These are phyloP conservation scores for Acanthamoeba triangularis DNA, from an alignment of 208 protist genomes.

Conservation along the genomic window DNA sequence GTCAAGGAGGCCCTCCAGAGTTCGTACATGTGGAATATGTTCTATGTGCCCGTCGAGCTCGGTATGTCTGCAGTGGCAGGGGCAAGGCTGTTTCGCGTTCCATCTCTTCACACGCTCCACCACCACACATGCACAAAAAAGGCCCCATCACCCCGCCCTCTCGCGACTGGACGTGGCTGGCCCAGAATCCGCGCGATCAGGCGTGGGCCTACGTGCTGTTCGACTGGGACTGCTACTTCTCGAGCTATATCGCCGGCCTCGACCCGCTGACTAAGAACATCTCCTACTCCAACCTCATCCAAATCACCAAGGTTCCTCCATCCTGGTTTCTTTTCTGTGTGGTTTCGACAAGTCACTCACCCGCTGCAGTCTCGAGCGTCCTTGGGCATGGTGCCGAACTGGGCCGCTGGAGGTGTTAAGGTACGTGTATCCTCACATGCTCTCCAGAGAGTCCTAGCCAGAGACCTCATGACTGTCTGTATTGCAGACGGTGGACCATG, in stretches of 20 bases:
- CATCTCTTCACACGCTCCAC: neutral
- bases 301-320: constrained; percentile 51
- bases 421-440: neutral
- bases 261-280: constrained; percentile 56
- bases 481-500: neutral
- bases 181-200: neutral
- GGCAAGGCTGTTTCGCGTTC: too few species aligned
- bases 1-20: neutral
- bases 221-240: constrained; percentile 50
- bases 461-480: too few species aligned
- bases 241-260: neutral
- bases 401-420: constrained; percentile 9
- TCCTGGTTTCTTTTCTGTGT: neutral
- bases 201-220: constrained; percentile 5
- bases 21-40: neutral
- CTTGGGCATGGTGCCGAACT: neutral
- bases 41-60: neutral
- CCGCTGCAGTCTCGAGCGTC: neutral
- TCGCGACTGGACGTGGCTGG: neutral
- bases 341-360: neutral
- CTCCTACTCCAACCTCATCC: constrained; percentile 57
- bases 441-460: too few species aligned
- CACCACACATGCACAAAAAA: neutral
- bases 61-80: neutral
- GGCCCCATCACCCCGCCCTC: neutral